Evolutionary conservation across 2,329 filamentous ascomycete genomes (phyloP).

Genomic region (Aureobasidium mangrovei): DNA sequence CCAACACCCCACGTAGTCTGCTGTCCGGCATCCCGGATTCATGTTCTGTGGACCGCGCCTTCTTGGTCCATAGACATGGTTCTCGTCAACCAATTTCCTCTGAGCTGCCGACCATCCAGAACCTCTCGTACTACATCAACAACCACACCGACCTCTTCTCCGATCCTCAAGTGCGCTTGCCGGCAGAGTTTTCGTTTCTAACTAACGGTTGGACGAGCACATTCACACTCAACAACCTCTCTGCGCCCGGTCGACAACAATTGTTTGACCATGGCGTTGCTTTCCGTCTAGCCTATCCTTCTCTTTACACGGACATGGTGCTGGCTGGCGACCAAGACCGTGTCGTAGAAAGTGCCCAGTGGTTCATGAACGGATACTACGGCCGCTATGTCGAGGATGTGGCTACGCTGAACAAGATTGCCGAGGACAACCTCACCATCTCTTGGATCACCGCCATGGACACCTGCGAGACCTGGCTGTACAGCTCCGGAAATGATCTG

Average conservation of each 20-base stretch:
- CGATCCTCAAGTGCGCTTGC: neutral
- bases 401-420: constrained; percentile 9
- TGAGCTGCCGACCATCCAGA: constrained; percentile 12
- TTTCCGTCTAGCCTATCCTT: constrained; percentile 11
- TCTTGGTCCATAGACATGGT: constrained; percentile 15
- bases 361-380: constrained; percentile 14
- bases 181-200: constrained; percentile 12
- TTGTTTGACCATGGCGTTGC: constrained; percentile 14
- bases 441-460: constrained; percentile 15
- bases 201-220: constrained; percentile 13
- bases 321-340: constrained; percentile 15
- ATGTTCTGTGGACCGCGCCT: constrained; percentile 13
- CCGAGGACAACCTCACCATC: constrained; percentile 12
- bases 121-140: constrained; percentile 15
- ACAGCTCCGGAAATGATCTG: constrained; percentile 14
- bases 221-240: constrained; percentile 12
- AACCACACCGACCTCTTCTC: constrained; percentile 15
- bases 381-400: constrained; percentile 9
- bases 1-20: constrained; percentile 10
- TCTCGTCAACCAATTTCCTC: constrained; percentile 13
- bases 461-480: constrained; percentile 14
- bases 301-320: constrained; percentile 12
- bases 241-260: constrained; percentile 11
- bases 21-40: constrained; percentile 13
- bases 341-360: constrained; percentile 14